These are phyloP conservation scores for Metarhizium humberi DNA, from an alignment of 2,329 filamentous ascomycete genomes.

Conservation along the genomic window DNA sequence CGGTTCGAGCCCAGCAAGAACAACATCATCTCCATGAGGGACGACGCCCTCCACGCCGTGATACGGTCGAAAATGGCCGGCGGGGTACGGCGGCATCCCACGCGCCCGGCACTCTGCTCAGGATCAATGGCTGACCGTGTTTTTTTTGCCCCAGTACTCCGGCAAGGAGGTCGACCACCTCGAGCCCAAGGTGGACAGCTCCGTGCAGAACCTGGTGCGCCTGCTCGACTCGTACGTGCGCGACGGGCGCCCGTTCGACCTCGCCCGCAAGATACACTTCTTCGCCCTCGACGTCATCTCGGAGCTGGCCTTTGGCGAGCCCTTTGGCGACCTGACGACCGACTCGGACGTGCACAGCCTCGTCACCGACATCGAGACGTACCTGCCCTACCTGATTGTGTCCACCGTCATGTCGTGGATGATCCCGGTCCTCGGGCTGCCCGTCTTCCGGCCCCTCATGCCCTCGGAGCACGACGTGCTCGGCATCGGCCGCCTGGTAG, in stretches of 20 bases:
- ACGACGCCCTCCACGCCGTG: constrained; percentile 32
- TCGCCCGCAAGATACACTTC: constrained; percentile 38
- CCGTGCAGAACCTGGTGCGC: constrained; percentile 6
- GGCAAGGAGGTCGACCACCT: constrained; percentile 41
- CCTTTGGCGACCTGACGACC: constrained; percentile 38
- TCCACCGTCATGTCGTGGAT: constrained; percentile 11
- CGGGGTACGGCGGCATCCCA: constrained; percentile 28
- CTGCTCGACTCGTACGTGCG: constrained; percentile 10
- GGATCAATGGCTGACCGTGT: not conserved
- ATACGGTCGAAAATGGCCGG: constrained; percentile 39
- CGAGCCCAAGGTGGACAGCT: constrained; percentile 22
- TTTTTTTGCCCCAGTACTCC: constrained; percentile 29
- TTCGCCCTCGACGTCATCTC: constrained; percentile 49
- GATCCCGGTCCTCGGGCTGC: constrained; percentile 27
- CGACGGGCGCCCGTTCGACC: constrained; percentile 7
- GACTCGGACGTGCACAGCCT: constrained; percentile 40
- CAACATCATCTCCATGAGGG: constrained; percentile 38
- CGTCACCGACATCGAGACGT: constrained; percentile 29
- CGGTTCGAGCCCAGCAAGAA: constrained; percentile 40
- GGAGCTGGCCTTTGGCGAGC: constrained; percentile 39
- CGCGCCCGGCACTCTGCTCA: not conserved
- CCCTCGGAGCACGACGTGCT: constrained; percentile 29
- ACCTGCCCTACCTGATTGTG: constrained; percentile 13
- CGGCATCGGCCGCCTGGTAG: constrained; percentile 32
- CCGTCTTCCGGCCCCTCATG: constrained; percentile 29